Evolutionary conservation across 768 basidiomycete genomes (phyloP), one percentile per base, ranked within the genome.

Genomic region (Fistulinella prunicolor): DNA sequence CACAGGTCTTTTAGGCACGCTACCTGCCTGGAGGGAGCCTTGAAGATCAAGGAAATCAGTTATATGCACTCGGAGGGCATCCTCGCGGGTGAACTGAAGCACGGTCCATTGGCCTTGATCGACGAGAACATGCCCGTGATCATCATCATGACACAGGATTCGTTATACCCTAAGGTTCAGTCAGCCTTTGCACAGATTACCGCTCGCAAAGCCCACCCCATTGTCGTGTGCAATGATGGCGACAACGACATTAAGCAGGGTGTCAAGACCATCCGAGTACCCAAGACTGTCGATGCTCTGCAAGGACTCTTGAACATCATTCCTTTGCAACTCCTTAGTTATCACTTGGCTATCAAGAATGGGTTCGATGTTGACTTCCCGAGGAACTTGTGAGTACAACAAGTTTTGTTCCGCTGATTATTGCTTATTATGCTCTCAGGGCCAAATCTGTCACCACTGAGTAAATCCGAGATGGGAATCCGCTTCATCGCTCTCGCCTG

Each of bases 41-140:
- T 99, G 61, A 99, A 99, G 78, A 98, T 99, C 75, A 99, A 99
- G 75, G 96, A 98, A 77, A 94, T 97, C 68, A 89, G 89, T 47
- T 97, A 97, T 73, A 70, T 73, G 65, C 68, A 67, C 42, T 62
- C 62, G 14, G 60, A 64, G 77, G 88, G 89, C 65, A 97, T 98
- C 67, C 83, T 99, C 47, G 96, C 96, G 20, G 96, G 96, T 58
- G 96, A 99, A 74, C 77, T 99, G 56, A 99, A 99, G 76, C 96
- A 99, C 66, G 96, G 96, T 38, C 96, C 96, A 46, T 83, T 99
- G 47, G 96, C 96, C 45, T 74, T 99, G 57, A 89, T 99, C 61
- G 96, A 99, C 65, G 96, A 98, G 73, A 94, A 95, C 73, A 92
- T 96, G 89, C 83, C 93, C 35, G 92, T 98, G 58, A 98, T 98